phyloP scores from a whole-genome alignment of 169 alveolate genomes.

The Plasmodium coatneyi region DNA sequence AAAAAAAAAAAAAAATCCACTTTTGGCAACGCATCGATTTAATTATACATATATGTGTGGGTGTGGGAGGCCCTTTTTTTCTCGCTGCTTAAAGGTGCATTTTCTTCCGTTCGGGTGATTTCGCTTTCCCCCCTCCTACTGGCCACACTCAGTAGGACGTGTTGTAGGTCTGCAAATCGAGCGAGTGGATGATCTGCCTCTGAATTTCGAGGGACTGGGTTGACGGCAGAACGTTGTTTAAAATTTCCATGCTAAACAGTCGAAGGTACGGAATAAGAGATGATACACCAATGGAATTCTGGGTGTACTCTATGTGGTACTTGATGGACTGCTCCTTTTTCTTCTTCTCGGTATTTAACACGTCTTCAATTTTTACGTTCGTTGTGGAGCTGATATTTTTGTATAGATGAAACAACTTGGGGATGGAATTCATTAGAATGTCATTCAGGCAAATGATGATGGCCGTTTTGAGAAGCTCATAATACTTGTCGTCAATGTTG shows the following conservation, averaged over 20 bases:
- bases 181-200: slow-evolving; percentile 58
- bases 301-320: slow-evolving; percentile 71
- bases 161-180: slow-evolving; percentile 68
- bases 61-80: background rate
- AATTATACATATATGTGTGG: background rate
- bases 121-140: background rate
- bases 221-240: slow-evolving; percentile 71
- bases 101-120: background rate
- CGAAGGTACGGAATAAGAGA: slow-evolving; percentile 70
- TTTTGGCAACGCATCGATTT: background rate
- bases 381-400: background rate
- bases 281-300: slow-evolving; percentile 30
- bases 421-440: slow-evolving; percentile 69
- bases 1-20: background rate
- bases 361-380: slow-evolving; percentile 36
- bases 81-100: background rate
- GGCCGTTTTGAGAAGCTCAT: slow-evolving; percentile 66
- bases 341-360: slow-evolving; percentile 48
- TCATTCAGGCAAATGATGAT: slow-evolving; percentile 67
- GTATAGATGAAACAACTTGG: slow-evolving; percentile 47
- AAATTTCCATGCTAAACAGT: slow-evolving; percentile 71
- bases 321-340: slow-evolving; percentile 69
- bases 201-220: slow-evolving; percentile 75
- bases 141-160: slow-evolving; percentile 7
- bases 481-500: slow-evolving; percentile 50